phyloP scores from a whole-genome alignment of 345 rosid species.

The Triadica sebifera region DNA sequence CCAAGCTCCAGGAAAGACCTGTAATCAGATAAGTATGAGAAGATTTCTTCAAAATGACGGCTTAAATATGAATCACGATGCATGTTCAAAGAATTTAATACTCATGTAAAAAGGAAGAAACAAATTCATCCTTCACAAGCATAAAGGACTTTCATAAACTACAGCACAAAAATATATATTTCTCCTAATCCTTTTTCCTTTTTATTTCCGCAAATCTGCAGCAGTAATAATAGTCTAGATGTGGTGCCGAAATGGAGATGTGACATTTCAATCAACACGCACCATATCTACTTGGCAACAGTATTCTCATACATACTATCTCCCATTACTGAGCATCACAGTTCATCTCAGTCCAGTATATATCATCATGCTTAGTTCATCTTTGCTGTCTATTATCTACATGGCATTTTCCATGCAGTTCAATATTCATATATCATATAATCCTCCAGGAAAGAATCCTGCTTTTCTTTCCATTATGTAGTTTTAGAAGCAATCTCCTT shows the following conservation, averaged over 20 bases:
- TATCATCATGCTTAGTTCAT: too few species aligned
- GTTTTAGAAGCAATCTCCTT: too few species aligned
- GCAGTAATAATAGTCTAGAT: not conserved
- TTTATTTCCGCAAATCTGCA: not conserved
- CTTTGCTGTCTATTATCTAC: too few species aligned
- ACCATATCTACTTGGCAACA: not conserved
- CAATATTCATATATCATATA: too few species aligned
- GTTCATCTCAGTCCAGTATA: too few species aligned
- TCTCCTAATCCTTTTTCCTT: too few species aligned
- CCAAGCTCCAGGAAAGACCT: conserved; percentile 98
- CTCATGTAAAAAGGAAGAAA: not conserved
- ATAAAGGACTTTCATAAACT: not conserved
- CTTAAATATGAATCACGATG: not conserved
- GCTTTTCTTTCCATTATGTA: not conserved
- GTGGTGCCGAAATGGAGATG: not conserved
- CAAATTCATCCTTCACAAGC: not conserved
- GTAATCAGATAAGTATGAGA: conserved; percentile 12
- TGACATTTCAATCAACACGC: not conserved
- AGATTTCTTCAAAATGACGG: not conserved
- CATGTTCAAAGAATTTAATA: not conserved
- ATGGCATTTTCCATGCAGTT: not conserved
- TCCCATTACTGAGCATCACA: too few species aligned
- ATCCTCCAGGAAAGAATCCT: not conserved
- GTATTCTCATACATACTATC: too few species aligned
- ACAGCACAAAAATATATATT: too few species aligned